phyloP scores from a whole-genome alignment of 148 eudicot species.

The Rhododendron vialii region DNA sequence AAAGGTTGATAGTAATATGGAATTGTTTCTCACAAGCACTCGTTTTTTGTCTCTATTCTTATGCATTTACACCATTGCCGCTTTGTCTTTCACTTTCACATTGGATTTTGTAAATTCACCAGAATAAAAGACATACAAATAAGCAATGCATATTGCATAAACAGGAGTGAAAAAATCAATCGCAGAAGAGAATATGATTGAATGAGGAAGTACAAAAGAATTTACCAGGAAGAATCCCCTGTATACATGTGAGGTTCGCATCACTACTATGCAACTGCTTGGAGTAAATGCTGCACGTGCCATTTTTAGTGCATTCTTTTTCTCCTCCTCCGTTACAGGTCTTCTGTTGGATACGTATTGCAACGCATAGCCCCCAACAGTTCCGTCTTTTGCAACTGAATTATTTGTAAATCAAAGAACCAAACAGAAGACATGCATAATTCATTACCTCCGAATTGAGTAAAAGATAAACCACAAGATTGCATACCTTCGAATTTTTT shows the following conservation, averaged over 20 bases:
- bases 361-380: too few relatives aligned
- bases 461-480: not conserved
- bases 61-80: not conserved
- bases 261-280: constrained; percentile 19
- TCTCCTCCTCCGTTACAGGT: constrained; percentile 24
- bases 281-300: constrained; percentile 23
- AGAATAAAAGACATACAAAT: not conserved
- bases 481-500: not conserved
- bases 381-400: not conserved
- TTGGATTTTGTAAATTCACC: not conserved
- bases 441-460: not conserved
- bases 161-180: not conserved
- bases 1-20: not conserved
- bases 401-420: not conserved
- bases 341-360: constrained; percentile 28
- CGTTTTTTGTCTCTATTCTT: not conserved
- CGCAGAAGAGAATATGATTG: not conserved
- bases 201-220: not conserved
- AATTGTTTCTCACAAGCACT: not conserved
- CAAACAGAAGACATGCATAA: not conserved
- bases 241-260: constrained; percentile 31
- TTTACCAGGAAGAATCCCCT: constrained; percentile 45
- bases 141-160: not conserved
- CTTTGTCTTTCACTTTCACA: not conserved
- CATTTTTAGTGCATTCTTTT: constrained; percentile 15